Evolutionary conservation across 371 early-diverging fungal genomes (phyloP), one percentile per base, ranked within the genome.

Genomic region (Mucor velutinosus): DNA sequence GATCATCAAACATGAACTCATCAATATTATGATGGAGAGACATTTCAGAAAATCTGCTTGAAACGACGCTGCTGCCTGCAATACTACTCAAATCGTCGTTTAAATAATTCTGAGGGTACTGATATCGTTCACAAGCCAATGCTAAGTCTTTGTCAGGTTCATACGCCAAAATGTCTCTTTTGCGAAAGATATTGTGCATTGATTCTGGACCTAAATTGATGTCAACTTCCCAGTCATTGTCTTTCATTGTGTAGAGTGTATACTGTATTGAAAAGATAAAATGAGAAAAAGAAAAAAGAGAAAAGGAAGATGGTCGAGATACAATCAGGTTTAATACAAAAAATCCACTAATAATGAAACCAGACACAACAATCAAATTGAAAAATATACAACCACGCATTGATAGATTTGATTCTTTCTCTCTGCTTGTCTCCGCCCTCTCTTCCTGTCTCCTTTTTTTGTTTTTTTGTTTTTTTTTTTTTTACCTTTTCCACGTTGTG

Each of bases 71-170:
- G 25, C 58, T 58, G 30, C 74, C 74, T 2, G 70, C 62, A 39
- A 74, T 66, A 11, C 72, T 76, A 0, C 76, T 72, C 11, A 72
- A 66, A 55, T 73, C 71, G 39, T 72, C 73, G 27, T 77, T 66
- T 12, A 60, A 58, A 17, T 71, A 71, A 7, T 62, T 39, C 17
- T 45, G 41, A 15, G 58, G n/a, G 32, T 64, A 49, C 39, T 53
- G 25, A 23, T 71, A 71, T 39, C 70, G 49, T 10, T 75, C 75
- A 66, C 70, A 75, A 60, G 78, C 78, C 27, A 70, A 55, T 2
- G 32, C 62, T 11, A 77, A 32, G 21, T 75, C 75, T 62, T 74
- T 75, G 27, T 75, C 76, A 8, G 77, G 72, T 32, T 71, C 66
- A 4, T 62, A 43, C 12, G 61, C 21, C 47, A 63, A 60, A 15